A percentile compares a stretch with the other conserved stretches of the same genome.
Conservation (phyloP, 2,329 filamentous ascomycete species). For the Thermothelomyces thermophilus region DNA sequence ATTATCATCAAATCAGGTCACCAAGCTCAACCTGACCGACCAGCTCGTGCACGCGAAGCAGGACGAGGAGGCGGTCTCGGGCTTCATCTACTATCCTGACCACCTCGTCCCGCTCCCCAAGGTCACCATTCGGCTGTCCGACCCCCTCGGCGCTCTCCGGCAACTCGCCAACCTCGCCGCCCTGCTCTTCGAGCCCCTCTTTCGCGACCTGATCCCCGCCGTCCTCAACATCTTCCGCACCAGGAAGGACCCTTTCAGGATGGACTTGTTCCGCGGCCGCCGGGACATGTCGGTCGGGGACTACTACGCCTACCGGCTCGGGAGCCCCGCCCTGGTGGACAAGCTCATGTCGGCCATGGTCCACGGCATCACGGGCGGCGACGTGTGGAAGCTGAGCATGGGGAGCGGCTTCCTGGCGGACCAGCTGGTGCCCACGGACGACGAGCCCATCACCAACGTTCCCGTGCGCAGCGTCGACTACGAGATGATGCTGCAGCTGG, state of each 20-base stretch:
- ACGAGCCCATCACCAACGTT: not conserved
- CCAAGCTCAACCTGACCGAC: conserved; percentile 40
- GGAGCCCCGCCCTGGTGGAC: conserved; percentile 50
- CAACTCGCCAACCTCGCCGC: conserved; percentile 29
- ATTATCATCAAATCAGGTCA: conserved; percentile 12
- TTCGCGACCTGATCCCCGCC: conserved; percentile 27
- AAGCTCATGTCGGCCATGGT: conserved; percentile 69
- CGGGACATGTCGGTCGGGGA: conserved; percentile 55
- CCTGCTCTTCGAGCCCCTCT: conserved; percentile 48
- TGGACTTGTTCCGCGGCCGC: not conserved
- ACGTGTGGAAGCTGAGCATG: conserved; percentile 73
- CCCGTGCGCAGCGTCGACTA: conserved; percentile 4
- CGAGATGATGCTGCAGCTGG: conserved; percentile 11
- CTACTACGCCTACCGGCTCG: conserved; percentile 52
- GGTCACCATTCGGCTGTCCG: not conserved
- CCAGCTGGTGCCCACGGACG: not conserved
- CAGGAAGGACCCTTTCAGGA: not conserved
- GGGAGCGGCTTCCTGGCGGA: conserved; percentile 50
- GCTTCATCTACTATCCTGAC: conserved; percentile 86
- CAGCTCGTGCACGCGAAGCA: conserved; percentile 45
- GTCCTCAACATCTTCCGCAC: not conserved
- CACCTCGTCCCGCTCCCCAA: conserved; percentile 57
- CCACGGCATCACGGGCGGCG: conserved; percentile 90
- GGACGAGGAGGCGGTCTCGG: conserved; percentile 47
- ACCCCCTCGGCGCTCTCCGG: conserved; percentile 26